phyloP scores from a whole-genome alignment of 1,284 basidiomycete species.

The Lentinula novae-zelandiae region DNA sequence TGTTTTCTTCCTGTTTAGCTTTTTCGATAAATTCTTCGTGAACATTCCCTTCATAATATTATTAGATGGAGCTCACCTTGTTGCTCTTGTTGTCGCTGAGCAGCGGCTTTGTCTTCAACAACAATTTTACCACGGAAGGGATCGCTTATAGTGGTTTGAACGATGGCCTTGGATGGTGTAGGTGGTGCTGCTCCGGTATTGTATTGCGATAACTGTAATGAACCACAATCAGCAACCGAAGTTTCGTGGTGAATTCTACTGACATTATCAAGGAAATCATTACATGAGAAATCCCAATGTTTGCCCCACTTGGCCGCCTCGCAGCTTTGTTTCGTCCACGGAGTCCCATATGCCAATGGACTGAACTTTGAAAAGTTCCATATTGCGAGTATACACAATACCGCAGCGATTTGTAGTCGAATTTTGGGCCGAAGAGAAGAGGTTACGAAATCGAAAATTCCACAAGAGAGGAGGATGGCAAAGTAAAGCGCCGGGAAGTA shows the following conservation, averaged over 20 bases:
- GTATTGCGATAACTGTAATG: constrained; percentile 53
- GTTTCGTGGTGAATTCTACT: constrained; percentile 22
- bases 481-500: constrained; percentile 97
- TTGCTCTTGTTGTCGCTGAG: not conserved
- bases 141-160: constrained; percentile 43
- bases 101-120: constrained; percentile 13
- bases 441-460: constrained; percentile 84
- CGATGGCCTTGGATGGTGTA: constrained; percentile 32
- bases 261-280: constrained; percentile 63
- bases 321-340: constrained; percentile 86
- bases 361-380: constrained; percentile 81
- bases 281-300: constrained; percentile 95
- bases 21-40: not conserved
- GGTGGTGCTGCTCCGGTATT: constrained; percentile 26
- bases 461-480: constrained; percentile 77
- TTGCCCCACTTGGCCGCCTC: constrained; percentile 79
- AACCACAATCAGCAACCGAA: not conserved
- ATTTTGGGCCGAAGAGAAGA: constrained; percentile 73
- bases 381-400: constrained; percentile 70
- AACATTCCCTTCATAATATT: constrained; percentile 1
- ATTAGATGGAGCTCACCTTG: not conserved
- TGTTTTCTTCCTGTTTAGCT: constrained; percentile 26
- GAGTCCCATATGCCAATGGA: constrained; percentile 80
- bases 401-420: constrained; percentile 76
- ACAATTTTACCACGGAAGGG: constrained; percentile 43